Evolutionary conservation across 495 filamentous ascomycete species (phyloP), one percentile per base, ranked within the genome.

Genomic region (Oidiodendron maius): DNA sequence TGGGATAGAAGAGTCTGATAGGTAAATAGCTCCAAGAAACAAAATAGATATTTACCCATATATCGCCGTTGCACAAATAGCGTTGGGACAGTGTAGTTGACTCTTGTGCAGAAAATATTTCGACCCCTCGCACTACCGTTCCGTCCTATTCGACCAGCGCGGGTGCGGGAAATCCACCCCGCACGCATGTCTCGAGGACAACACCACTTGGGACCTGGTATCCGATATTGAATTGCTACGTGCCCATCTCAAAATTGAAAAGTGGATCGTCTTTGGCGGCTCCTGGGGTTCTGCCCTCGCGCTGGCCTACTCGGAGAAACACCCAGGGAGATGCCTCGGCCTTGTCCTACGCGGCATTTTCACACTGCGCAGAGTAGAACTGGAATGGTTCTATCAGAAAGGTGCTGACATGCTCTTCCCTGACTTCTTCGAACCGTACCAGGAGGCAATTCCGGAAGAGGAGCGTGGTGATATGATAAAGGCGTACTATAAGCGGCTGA

Each of bases 261-360:
- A 70, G 55, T 75, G 70, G 70, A 56, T 73, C 16, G 62, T 74
- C n/a, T 75, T 71, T 51, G 71, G 71, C 40, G 71, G 71, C 1
- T 71, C 68, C 2, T 75, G 71, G 71, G 71, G 71, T 40, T 64
- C 64, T 1, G 67, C 68, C 1, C 62, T 75, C 9, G 56, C 67
- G 0, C 55, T 75, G 12, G 54, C 63, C 30, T 74, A 74, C 51
- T 56, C 71, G 5, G 55, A 72, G 53, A 56, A 63, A 10, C 58
- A 70, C 34, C 68, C 71, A 2, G 62, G 67, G 2, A 44, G 45
- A 9, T 63, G 68, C 0, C 43, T 63, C 0, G 59, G 64, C 6
- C 48, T 71, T 34, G 56, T 70, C 15, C 47, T 74, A 10, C 56
- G 67, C 3, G 71, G 70, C 10, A 61, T 72, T n/a, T 72, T 71